These are phyloP conservation scores for Wickerhamomyces bisporus DNA, from an alignment of 805 yeast genomes.

Conservation along the genomic window DNA sequence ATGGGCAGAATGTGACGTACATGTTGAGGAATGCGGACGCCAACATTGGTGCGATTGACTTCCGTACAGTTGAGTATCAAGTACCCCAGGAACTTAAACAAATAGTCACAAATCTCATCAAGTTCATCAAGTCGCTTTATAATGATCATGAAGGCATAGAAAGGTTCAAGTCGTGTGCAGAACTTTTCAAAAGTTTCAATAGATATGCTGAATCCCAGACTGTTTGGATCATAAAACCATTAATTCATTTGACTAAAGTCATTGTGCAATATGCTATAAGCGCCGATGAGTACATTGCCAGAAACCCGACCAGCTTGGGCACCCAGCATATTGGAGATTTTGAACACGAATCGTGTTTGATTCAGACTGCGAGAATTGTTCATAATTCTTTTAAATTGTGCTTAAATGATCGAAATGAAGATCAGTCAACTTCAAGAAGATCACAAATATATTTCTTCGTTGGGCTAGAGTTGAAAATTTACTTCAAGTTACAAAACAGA, in stretches of 20 bases:
- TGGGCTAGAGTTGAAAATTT: conserved; percentile 62
- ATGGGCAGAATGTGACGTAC: no score
- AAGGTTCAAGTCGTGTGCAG: conserved; percentile 27
- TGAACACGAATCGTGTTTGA: conserved; percentile 33
- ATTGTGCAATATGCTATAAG: conserved; percentile 24
- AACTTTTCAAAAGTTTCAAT: conserved; percentile 40
- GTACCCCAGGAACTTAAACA: no score
- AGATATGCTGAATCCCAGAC: conserved; percentile 49
- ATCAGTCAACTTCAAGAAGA: conserved; percentile 43
- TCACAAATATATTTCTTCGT: conserved; percentile 66
- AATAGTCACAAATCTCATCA: not conserved
- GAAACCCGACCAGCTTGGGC: conserved; percentile 10
- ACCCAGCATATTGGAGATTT: conserved; percentile 16
- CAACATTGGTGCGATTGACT: no score
- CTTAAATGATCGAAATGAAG: conserved; percentile 70
- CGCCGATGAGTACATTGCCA: conserved; percentile 19
- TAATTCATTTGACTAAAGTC: conserved; percentile 36
- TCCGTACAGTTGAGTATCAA: no score
- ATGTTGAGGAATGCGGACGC: no score
- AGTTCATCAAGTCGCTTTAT: conserved; percentile 19
- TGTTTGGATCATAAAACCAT: conserved; percentile 45
- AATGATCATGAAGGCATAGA: conserved; percentile 27
- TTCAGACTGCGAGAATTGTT: conserved; percentile 55
- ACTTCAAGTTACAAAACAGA: conserved; percentile 57
- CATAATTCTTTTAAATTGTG: conserved; percentile 74